These are phyloP conservation scores for Pleurotus tuber-regium DNA, from an alignment of 768 basidiomycete species.

Conservation along the genomic window DNA sequence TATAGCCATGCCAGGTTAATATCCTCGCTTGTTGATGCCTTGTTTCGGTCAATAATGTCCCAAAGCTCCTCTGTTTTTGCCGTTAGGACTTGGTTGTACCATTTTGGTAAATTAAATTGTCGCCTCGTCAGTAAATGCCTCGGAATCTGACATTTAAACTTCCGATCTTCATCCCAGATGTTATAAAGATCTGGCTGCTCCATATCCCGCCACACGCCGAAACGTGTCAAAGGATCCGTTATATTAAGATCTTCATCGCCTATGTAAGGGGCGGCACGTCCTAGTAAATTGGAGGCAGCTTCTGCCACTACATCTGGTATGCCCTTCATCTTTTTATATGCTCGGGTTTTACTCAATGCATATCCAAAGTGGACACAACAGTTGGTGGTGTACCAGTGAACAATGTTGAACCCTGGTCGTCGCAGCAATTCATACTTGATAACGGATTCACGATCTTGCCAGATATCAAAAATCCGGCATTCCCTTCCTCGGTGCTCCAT, in stretches of 20 bases:
- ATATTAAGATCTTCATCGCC: background rate
- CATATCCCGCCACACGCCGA: background rate
- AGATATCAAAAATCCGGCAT: background rate
- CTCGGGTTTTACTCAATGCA: background rate
- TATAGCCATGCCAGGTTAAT: too few species aligned
- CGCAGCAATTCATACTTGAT: background rate
- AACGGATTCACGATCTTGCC: background rate
- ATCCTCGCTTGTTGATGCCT: too few species aligned
- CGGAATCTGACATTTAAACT: background rate
- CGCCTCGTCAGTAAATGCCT: background rate
- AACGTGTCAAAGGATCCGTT: background rate
- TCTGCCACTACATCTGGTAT: background rate
- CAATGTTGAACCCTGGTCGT: background rate
- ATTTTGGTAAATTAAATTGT: background rate
- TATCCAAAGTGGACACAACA: background rate
- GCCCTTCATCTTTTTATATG: background rate
- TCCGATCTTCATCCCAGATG: background rate
- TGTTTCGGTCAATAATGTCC: too few species aligned
- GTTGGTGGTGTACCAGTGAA: background rate
- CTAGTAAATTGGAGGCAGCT: background rate
- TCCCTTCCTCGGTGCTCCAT: background rate
- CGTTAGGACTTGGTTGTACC: background rate
- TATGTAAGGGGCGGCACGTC: background rate
- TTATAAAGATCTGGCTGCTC: background rate
- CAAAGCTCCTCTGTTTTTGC: background rate